Percentiles rank a stretch among this genome's conserved stretches.
phyloP scores from a whole-genome alignment of 805 yeast species.

The Ogataea siamensis region DNA sequence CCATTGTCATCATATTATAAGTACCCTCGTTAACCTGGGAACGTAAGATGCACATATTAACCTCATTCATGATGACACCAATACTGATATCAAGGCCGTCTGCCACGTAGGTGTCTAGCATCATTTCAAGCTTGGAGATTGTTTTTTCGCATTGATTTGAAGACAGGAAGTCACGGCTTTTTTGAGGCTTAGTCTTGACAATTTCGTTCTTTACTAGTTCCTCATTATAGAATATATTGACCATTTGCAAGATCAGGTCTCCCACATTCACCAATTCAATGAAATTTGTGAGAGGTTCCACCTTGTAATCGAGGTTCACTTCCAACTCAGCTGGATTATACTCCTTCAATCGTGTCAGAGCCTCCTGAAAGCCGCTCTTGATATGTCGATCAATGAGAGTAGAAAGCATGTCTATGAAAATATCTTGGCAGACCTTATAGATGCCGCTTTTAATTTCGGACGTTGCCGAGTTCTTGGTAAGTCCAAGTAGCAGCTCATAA shows the following conservation, averaged over 20 bases:
- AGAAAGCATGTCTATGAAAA: constrained; percentile 65
- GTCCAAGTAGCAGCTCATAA: constrained; percentile 55
- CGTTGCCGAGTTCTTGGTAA: constrained; percentile 34
- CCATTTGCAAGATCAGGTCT: constrained; percentile 88
- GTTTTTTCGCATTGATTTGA: constrained; percentile 73
- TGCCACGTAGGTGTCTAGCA: constrained; percentile 86
- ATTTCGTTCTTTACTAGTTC: constrained; percentile 61
- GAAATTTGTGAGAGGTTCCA: constrained; percentile 84
- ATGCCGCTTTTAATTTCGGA: constrained; percentile 34
- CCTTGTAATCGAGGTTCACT: constrained; percentile 28
- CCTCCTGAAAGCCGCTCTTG: constrained; percentile 80
- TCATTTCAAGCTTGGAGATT: constrained; percentile 59
- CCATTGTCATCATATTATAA: constrained; percentile 39
- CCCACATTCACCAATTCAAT: constrained; percentile 91
- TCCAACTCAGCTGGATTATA: constrained; percentile 58
- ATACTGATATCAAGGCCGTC: constrained; percentile 92
- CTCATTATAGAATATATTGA: constrained; percentile 84
- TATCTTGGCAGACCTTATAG: constrained; percentile 44
- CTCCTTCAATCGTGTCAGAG: constrained; percentile 62
- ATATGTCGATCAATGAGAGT: constrained; percentile 72
- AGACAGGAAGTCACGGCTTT: constrained; percentile 73
- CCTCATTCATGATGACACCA: constrained; percentile 80
- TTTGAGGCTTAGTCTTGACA: constrained; percentile 43
- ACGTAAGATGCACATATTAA: constrained; percentile 33
- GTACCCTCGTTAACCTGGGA: constrained; percentile 41